Base-by-base conservation (phyloP, 2,329 filamentous ascomycete species). In the Fusarium illudens region DNA sequence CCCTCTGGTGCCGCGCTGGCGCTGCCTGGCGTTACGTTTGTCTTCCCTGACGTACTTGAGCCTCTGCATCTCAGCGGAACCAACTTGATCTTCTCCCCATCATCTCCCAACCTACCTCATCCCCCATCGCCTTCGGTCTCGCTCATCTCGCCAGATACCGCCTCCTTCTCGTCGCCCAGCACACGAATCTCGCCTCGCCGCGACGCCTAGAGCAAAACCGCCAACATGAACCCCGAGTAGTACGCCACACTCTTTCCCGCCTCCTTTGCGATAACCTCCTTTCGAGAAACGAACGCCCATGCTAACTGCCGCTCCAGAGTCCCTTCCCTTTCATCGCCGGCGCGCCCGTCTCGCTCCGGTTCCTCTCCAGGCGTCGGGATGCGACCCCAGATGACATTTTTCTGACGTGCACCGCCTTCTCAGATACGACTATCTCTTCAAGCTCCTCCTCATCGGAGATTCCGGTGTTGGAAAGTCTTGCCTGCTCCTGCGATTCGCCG, bases 341-440 rank as follows among this genome's bases (percentile, higher is more conserved):
- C 52, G 30, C 48, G 39, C 49, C 36, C 51, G 48, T 57, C 19
- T 53, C 49, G 33, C 36, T 27, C 55, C 44, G 44, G 22, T 50
- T 22, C 30, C 25, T 29, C 51, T 42, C 15, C 54, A 39, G 13
- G 46, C 27, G 32, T 60, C 25, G 42, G 34, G 60, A 62, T 63
- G 53, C 64, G 60, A 61, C 60, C 44, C 29, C 29, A 25, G 32
- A 64, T 72, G 34, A 25, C 42, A 17, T 53, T 62, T 63, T 65
- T 71, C 74, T 78, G 65, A 78, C 73, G 32, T 54, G 19, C 59
- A 62, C 58, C 53, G 57, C 57, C 55, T 44, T 44, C 39, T 25
- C 79, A 98, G 96, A 96, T 99, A 99, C 92, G 96, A 99, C 82
- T 99, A 99, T 83, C 94, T 99, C 79, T 99, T 99, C 90, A 99